phyloP scores from a whole-genome alignment of 2,329 filamentous ascomycete genomes.

The Alternaria solani region DNA sequence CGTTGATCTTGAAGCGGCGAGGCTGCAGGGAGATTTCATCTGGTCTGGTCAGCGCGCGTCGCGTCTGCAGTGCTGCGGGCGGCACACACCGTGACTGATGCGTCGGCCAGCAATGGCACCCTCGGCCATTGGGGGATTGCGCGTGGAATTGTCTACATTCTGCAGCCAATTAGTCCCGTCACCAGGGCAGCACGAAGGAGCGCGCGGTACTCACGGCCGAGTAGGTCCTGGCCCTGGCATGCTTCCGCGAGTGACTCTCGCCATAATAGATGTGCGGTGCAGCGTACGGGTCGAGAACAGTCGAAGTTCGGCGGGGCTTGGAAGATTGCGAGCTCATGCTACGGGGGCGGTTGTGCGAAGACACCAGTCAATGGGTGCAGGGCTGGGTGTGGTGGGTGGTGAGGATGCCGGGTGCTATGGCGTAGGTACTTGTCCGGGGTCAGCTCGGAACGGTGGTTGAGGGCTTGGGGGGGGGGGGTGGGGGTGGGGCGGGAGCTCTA shows the following conservation, averaged over 20 bases:
- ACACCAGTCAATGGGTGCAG: slow-evolving; percentile 23
- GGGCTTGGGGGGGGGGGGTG: slow-evolving; percentile 4
- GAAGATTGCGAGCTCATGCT: slow-evolving; percentile 54
- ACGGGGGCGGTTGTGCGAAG: slow-evolving; percentile 31
- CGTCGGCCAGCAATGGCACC: slow-evolving; percentile 43
- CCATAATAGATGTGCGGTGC: slow-evolving; percentile 68
- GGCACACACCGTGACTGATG: slow-evolving; percentile 49
- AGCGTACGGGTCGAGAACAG: slow-evolving; percentile 63
- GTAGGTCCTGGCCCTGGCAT: slow-evolving; percentile 61
- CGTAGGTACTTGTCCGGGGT: slow-evolving; percentile 21
- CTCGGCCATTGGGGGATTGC: slow-evolving; percentile 40
- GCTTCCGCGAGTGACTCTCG: slow-evolving; percentile 56
- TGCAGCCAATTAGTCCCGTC: slow-evolving; percentile 26
- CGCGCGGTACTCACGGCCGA: slow-evolving; percentile 59
- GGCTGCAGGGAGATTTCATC: slow-evolving; percentile 76
- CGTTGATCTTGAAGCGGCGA: slow-evolving; percentile 85
- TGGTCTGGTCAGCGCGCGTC: slow-evolving; percentile 49
- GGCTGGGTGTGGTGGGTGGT: slow-evolving; percentile 12
- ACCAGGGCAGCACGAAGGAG: not conserved
- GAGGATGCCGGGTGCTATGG: slow-evolving; percentile 29
- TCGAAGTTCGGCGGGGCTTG: slow-evolving; percentile 51
- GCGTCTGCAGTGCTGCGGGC: not conserved
- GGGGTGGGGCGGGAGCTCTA: slow-evolving; percentile 20
- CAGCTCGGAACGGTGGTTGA: slow-evolving; percentile 9
- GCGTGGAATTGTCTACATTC: slow-evolving; percentile 42